Evolutionary conservation across 352 stramenopile genomes (phyloP), one percentile per base, ranked within the genome.

Genomic region (Bremia lactucae): DNA sequence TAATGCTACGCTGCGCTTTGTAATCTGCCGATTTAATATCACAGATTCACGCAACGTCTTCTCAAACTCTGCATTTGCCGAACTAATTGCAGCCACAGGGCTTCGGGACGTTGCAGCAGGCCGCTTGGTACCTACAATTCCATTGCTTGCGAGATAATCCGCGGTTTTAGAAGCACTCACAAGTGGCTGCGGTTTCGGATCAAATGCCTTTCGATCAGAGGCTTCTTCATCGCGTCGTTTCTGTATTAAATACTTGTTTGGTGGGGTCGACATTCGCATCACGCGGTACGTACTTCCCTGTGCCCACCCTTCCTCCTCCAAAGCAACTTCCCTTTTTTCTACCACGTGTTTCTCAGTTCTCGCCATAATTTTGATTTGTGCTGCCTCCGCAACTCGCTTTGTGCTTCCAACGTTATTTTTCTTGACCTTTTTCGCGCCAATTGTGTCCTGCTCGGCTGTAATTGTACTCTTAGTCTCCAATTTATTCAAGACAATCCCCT

Each of bases 201-300:
- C 33, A 49, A 36, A 14, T 33, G 36, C 43, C 24, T 56, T 31
- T 3, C 31, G 52, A 47, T 57, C 36, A 6, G 48, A 60, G 4
- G 43, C 52, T 8, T 68, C 58, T 39, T 67, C 52, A 8, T 72
- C 62, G 14, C 55, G 60, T 9, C 31, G 31, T 23, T 62, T 59
- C 15, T 68, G 59, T 20, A 67, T 55, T 49, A 74, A 54, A 61
- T 77, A 80, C 37, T 77, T 80, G 37, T 24, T 56, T 24, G 65
- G 59, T 23, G 68, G 68, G 10, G 56, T 37, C 1, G 65, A 64
- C 0, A 64, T 74, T 26, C 63, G 57, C 19, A 56, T 26, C 15
- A 81, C 63, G 3, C 57, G 56, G 28, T 67, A 59, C 21, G 46
- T 18, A 19, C 33, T 2, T 9, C 34, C 44, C n/a, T 43, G 22